Percentiles rank a stretch among this genome's conserved stretches.
phyloP scores from a whole-genome alignment of 306 rosid species.

The Vigna radiata region DNA sequence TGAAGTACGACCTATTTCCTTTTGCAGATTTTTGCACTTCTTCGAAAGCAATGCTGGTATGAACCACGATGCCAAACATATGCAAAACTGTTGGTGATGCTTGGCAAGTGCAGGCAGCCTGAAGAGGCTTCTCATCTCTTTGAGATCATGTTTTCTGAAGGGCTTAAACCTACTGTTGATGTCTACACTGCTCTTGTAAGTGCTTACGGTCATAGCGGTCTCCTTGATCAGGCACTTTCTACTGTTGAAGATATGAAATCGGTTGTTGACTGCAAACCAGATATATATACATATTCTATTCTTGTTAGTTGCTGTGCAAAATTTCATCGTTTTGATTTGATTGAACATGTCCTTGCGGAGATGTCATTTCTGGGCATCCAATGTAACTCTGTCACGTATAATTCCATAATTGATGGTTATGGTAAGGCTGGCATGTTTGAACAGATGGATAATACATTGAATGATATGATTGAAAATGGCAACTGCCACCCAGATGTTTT shows the following conservation, averaged over 20 bases:
- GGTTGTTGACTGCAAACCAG: conserved; percentile 70
- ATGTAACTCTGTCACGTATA: conserved; percentile 72
- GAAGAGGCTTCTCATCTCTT: conserved; percentile 72
- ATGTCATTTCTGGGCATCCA: conserved; percentile 76
- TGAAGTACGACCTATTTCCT: conserved; percentile 12
- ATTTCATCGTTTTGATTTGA: conserved; percentile 65
- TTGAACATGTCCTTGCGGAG: conserved; percentile 61
- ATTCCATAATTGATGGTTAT: conserved; percentile 79
- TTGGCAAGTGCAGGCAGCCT: conserved; percentile 83
- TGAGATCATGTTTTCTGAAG: conserved; percentile 79
- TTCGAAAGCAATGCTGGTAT: conserved; percentile 89
- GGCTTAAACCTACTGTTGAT: conserved; percentile 79
- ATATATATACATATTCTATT: conserved; percentile 73
- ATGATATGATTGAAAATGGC: conserved; percentile 81
- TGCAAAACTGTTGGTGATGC: conserved; percentile 80
- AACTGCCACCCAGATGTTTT: conserved; percentile 78
- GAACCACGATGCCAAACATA: conserved; percentile 86
- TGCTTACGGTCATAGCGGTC: conserved; percentile 80
- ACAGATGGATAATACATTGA: conserved; percentile 70
- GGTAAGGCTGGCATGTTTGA: conserved; percentile 86
- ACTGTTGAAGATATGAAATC: conserved; percentile 84
- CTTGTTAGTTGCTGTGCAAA: conserved; percentile 74
- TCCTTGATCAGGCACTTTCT: conserved; percentile 70
- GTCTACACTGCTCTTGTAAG: conserved; percentile 87
- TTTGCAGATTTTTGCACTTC: conserved; percentile 76